Evolutionary conservation across 1,284 basidiomycete species (phyloP).

Genomic region (Meripilus lineatus): DNA sequence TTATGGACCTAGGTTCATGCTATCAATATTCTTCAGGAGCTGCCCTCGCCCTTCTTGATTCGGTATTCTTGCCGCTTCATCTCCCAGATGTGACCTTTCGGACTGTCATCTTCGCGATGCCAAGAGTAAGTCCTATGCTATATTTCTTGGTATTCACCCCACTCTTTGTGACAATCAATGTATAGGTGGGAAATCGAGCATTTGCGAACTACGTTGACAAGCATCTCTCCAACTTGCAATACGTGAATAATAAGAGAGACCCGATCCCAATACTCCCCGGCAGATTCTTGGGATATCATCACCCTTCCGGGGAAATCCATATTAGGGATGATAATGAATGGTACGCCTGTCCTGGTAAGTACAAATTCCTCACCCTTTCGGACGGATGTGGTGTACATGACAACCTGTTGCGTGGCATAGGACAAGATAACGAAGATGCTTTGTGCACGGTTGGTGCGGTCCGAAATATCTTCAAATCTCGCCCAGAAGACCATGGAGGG

Average conservation of each 20-base stretch:
- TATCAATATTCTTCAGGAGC: too few relatives aligned
- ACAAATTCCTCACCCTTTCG: too few relatives aligned
- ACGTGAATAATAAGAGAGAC: slow-evolving; percentile 29
- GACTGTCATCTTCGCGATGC: slow-evolving; percentile 44
- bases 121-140: slow-evolving; percentile 35
- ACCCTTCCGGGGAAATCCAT: slow-evolving; percentile 57
- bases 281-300: slow-evolving; percentile 44
- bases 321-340: slow-evolving; percentile 45
- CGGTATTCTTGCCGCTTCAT: slow-evolving; percentile 37
- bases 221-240: slow-evolving; percentile 23
- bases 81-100: slow-evolving; percentile 33
- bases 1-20: neutral
- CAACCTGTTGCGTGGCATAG: neutral
- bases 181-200: slow-evolving; percentile 46
- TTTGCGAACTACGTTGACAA: slow-evolving; percentile 54
- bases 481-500: slow-evolving; percentile 43
- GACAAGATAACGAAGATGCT: slow-evolving; percentile 49
- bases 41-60: slow-evolving; percentile 38
- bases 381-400: neutral
- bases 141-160: neutral
- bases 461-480: slow-evolving; percentile 38
- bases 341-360: slow-evolving; percentile 40
- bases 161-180: neutral
- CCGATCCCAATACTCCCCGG: slow-evolving; percentile 29
- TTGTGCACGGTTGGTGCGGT: slow-evolving; percentile 55